phyloP scores from a whole-genome alignment of 2,329 filamentous ascomycete genomes.

The Xylariaceae sp. region DNA sequence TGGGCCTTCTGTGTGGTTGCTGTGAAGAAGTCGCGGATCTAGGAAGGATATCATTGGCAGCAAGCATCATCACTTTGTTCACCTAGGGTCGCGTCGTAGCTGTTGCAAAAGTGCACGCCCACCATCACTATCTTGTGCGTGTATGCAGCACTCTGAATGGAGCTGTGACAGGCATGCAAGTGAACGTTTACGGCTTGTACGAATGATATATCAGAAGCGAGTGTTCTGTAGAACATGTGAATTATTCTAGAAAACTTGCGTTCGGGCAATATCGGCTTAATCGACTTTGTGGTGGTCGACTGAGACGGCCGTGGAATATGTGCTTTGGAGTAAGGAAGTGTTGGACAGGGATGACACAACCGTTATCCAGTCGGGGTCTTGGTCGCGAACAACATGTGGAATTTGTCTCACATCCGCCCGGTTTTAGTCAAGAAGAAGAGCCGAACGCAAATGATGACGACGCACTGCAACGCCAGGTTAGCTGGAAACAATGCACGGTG shows the following conservation, averaged over 20 bases:
- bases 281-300: conserved; percentile 8
- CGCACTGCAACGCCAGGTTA: no score
- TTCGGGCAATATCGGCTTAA: conserved; percentile 21
- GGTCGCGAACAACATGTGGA: no score
- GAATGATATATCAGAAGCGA: conserved; percentile 6
- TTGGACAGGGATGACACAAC: conserved; percentile 11
- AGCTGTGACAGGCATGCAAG: neutral
- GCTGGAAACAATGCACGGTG: no score
- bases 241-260: conserved; percentile 9
- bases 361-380: no score
- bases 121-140: neutral
- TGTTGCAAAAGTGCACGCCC: neutral
- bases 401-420: no score
- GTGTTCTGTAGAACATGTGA: neutral
- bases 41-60: conserved; percentile 10
- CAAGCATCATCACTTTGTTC: neutral
- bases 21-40: conserved; percentile 2
- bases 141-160: neutral
- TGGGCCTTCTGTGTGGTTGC: conserved; percentile 5
- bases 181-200: neutral
- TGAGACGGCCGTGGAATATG: neutral
- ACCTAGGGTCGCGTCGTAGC: neutral
- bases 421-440: no score
- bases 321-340: neutral
- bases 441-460: no score